Evolutionary conservation across 306 rosid species (phyloP).

Genomic region (Mucuna pruriens): DNA sequence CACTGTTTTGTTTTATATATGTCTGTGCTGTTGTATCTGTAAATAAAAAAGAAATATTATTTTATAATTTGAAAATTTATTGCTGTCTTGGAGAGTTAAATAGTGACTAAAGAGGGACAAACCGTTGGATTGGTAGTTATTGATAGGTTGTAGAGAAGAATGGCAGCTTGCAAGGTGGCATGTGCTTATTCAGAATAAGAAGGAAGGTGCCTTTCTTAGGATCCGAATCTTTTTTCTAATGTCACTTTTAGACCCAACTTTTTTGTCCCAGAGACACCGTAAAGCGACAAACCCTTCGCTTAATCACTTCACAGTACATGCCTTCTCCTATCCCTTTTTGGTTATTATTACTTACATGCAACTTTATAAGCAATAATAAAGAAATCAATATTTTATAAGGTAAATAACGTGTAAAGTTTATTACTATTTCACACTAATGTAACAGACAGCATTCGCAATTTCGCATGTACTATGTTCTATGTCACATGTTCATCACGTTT

Average conservation of each 20-base stretch:
- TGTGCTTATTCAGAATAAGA: conserved; percentile 16
- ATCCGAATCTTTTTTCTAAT: conserved; percentile 31
- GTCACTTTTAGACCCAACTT: not conserved
- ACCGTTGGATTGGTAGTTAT: conserved; percentile 50
- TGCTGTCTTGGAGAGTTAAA: not conserved
- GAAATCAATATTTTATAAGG: not conserved
- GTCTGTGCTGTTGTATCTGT: not conserved
- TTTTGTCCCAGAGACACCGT: not conserved
- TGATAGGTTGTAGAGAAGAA: conserved; percentile 19
- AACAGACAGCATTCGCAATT: not conserved
- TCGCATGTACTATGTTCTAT: not conserved
- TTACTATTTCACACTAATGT: not conserved
- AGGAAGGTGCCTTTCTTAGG: conserved; percentile 34
- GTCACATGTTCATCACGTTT: not conserved
- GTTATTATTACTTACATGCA: not conserved
- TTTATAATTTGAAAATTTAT: not conserved
- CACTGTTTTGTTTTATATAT: not conserved
- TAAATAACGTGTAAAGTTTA: not conserved
- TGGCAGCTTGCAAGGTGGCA: conserved; percentile 42
- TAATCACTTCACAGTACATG: not conserved
- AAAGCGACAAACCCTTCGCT: not conserved
- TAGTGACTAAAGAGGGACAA: not conserved
- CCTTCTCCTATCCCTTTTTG: not conserved
- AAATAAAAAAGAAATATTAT: not conserved
- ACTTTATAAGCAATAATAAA: not conserved